Base-by-base conservation (phyloP, 805 yeast species). In the Wickerhamiella cacticola region DNA sequence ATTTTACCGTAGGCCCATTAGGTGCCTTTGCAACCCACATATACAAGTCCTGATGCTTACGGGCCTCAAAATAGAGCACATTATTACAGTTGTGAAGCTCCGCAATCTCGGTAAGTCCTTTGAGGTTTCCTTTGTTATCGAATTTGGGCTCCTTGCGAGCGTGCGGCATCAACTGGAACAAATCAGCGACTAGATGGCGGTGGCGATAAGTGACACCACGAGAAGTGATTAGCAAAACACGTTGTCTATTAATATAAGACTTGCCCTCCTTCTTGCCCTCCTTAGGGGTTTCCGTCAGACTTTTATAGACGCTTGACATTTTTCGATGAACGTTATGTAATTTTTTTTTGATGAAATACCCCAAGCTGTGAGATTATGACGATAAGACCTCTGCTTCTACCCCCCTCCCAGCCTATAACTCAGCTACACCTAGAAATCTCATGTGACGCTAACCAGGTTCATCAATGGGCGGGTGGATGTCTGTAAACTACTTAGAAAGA, bases 81-180 rank as follows among this genome's bases (percentile, higher is more conserved):
- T 92, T 92, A 68, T 92, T 92, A 74, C 98, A 92, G 72, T 92
- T 92, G 75, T 89, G 87, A 54, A 92, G 71, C 61, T 92, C 98
- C 2, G 97, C 97, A 52, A 88, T 82, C 69, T 92, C 98, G 61
- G 92, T 92, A 51, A 92, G 73, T 64, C 87, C 89, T 63, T 76
- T 75, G 53, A 89, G 73, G 64, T 85, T 84, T 63, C 88, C 84
- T 68, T 92, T 92, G 50, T 88, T 80, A 66, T 92, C 98, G 59
- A 89, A 74, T 64, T 92, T 92, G 52, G 96, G 94, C 68, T 92
- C 98, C 62, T 88, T 89, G 64, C 96, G 79, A 36, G 95, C 81
- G 63, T 92, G 98, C 49, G 98, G 98, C 63, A 92, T 68, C 63
- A 92, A 70, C 19, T 77, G 67, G 55, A 78, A 69, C 53, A 92